Conservation (phyloP, 2,329 filamentous ascomycete species). For the Nigrospora sphaerica region DNA sequence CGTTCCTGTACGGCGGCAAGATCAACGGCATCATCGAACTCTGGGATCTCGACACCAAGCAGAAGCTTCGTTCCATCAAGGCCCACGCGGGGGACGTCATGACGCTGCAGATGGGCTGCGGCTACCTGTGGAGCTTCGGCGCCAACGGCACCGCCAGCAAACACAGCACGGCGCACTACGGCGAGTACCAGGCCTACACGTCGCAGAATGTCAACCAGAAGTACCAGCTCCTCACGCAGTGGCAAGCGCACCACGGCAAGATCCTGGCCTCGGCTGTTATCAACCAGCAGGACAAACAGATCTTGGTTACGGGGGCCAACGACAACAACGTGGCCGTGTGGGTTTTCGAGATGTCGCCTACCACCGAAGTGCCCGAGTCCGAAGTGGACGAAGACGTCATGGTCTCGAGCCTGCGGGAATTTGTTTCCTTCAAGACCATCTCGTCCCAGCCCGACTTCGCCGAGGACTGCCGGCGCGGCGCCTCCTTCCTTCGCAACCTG, state of each 20-base stretch:
- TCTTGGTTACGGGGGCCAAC: constrained; percentile 92
- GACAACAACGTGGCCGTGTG: constrained; percentile 86
- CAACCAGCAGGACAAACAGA: constrained; percentile 61
- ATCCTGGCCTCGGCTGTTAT: constrained; percentile 79
- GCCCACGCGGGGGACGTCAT: constrained; percentile 77
- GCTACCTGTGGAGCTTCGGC: constrained; percentile 81
- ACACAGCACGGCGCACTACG: constrained; percentile 60
- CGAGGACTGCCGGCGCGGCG: constrained; percentile 87
- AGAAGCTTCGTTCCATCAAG: constrained; percentile 81
- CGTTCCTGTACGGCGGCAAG: constrained; percentile 87
- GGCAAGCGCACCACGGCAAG: constrained; percentile 80
- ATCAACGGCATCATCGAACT: constrained; percentile 84
- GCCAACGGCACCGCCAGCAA: constrained; percentile 78
- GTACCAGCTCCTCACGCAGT: constrained; percentile 71
- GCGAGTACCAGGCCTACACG: constrained; percentile 41
- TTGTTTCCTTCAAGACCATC: constrained; percentile 87
- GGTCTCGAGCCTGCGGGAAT: constrained; percentile 70
- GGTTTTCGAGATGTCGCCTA: constrained; percentile 54
- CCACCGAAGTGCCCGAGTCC: constrained; percentile 19
- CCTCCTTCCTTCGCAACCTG: constrained; percentile 80
- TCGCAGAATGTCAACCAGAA: constrained; percentile 62
- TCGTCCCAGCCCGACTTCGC: constrained; percentile 81
- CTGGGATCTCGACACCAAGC: constrained; percentile 93
- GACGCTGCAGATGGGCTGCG: constrained; percentile 78
- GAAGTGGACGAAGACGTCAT: constrained; percentile 46